Base-by-base conservation (phyloP, 1,284 basidiomycete species). In the Cryptococcus deneoformans region DNA sequence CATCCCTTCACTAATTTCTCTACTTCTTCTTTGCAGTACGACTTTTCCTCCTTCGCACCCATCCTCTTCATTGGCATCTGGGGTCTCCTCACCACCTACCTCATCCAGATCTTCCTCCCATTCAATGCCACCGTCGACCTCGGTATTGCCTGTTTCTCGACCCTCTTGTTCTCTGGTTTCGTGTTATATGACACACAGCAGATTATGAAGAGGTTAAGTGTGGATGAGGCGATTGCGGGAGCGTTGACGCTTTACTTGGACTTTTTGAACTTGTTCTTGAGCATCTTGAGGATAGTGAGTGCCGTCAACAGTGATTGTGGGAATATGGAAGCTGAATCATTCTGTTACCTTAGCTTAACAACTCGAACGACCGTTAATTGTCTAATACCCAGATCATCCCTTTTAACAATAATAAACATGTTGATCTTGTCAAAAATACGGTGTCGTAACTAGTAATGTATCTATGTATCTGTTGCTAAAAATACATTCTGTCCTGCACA, bases 161-260 rank as follows among this genome's bases (percentile, higher is more conserved):
- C 76, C 39, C 57, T 79, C 36, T 54, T 78, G 20, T 78, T 78
- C 65, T 74, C 71, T 1, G 78, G 76, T 16, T 78, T 75, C 59
- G 66, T 77, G 50, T 58, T 77, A 7, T 77, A 72, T 59, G 71
- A 75, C 63, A 79, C 77, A 5, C 75, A 78, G 59, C 67, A 70
- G 58, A 79, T 79, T 67, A 77, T 78, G 73, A 78, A 77, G 68
- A 64, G 76, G 11, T 61, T 77, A 6, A 70, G 66, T 7, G 71
- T 76, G 5, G 78, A 79, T 53, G 78, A 79, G 66, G 67, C 67
- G 2, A 71, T 77, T 50, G 46, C 77, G 10, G 71, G 61, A 16
- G 61, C 69, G 6, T 48, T 73, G 10, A 58, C 63, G 3, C 63
- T 77, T 7, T 78, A 78, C 58, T 38, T 60, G 36, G 58, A 60